These are phyloP conservation scores for Sugiyamaella marilandica DNA, from an alignment of 805 yeast genomes.

Conservation along the genomic window DNA sequence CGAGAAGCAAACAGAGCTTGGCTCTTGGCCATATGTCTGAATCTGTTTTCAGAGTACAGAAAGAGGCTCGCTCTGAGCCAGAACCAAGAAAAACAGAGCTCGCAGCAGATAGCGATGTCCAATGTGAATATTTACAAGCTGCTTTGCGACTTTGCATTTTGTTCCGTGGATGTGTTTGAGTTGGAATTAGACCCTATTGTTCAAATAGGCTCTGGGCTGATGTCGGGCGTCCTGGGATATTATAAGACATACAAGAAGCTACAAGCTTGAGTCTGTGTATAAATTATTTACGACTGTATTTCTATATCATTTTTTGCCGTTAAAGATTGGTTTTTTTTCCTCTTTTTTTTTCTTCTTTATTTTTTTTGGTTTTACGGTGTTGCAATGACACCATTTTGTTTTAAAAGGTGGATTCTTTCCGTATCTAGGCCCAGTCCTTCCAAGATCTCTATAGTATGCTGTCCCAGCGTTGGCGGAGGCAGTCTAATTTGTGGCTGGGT, in stretches of 20 bases:
- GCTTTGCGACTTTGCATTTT: slow-evolving; percentile 26
- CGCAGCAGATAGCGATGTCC: slow-evolving; percentile 4
- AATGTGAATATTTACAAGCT: slow-evolving; percentile 23
- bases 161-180: slow-evolving; percentile 27
- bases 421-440: slow-evolving; percentile 22
- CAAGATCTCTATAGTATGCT: slow-evolving; percentile 36
- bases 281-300: too few species aligned
- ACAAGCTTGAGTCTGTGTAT: too few species aligned
- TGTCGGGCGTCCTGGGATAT: slow-evolving; percentile 23
- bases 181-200: slow-evolving; percentile 16
- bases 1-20: slow-evolving; percentile 27
- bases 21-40: slow-evolving; percentile 24
- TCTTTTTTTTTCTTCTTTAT: background rate
- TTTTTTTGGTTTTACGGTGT: background rate
- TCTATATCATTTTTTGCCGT: too few species aligned
- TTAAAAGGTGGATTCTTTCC: slow-evolving; percentile 24
- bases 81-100: background rate
- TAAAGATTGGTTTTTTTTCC: too few species aligned
- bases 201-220: slow-evolving; percentile 26
- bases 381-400: slow-evolving; percentile 24
- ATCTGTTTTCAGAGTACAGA: slow-evolving; percentile 14
- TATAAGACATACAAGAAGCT: slow-evolving; percentile 20
- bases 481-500: slow-evolving; percentile 32
- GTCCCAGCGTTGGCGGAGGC: slow-evolving; percentile 39
- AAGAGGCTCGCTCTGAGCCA: slow-evolving; percentile 2